Conservation (phyloP, 1,284 basidiomycete species). For the Vanrija sp. region DNA sequence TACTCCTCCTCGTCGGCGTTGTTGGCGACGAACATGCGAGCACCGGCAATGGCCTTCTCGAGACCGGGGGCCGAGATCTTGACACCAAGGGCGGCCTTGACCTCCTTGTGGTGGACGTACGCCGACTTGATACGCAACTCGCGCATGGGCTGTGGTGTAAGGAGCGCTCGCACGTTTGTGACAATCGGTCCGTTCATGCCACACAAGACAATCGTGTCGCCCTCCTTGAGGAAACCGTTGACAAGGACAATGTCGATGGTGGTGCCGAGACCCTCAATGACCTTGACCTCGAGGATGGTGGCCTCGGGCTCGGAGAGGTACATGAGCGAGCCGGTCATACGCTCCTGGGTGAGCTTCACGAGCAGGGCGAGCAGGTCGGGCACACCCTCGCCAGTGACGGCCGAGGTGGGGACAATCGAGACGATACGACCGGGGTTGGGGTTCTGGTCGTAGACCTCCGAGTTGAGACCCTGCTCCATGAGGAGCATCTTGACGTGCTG, state of each 20-base stretch:
- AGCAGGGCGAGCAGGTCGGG: slow-evolving; percentile 99
- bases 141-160: slow-evolving; percentile 94
- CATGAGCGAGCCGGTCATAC: slow-evolving; percentile 97
- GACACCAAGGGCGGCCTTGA: slow-evolving; percentile 96
- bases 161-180: slow-evolving; percentile 86
- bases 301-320: slow-evolving; percentile 97
- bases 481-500: slow-evolving; percentile 85
- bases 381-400: slow-evolving; percentile 95
- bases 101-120: slow-evolving; percentile 97
- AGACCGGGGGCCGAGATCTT: slow-evolving; percentile 95
- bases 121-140: slow-evolving; percentile 96
- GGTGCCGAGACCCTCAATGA: slow-evolving; percentile 95
- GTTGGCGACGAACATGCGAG: slow-evolving; percentile 82
- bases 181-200: slow-evolving; percentile 97
- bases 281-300: slow-evolving; percentile 99
- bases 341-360: slow-evolving; percentile 93
- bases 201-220: slow-evolving; percentile 94
- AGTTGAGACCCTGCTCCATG: slow-evolving; percentile 95
- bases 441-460: slow-evolving; percentile 95
- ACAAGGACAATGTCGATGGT: slow-evolving; percentile 97
- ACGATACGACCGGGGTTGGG: slow-evolving; percentile 92
- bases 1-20: slow-evolving; percentile 96
- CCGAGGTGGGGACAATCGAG: slow-evolving; percentile 95
- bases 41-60: slow-evolving; percentile 99
- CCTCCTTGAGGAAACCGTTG: slow-evolving; percentile 88